phyloP scores from a whole-genome alignment of 345 rosid genomes.

The Salix caprea region DNA sequence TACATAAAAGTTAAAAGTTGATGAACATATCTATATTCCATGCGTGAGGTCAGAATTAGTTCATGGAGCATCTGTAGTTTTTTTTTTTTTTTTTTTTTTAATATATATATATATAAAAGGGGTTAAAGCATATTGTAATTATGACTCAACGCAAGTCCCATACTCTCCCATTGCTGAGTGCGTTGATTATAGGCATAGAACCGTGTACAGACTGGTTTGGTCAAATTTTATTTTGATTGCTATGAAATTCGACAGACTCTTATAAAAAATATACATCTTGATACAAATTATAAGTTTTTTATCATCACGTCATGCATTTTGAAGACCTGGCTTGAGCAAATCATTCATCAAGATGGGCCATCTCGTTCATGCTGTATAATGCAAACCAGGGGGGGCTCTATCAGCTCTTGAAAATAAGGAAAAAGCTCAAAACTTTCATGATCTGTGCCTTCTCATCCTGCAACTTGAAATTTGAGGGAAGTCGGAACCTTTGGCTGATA shows the following conservation, averaged over 20 bases:
- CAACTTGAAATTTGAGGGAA: not conserved
- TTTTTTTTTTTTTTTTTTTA: accelerated
- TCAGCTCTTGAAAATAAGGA: conserved; percentile 13
- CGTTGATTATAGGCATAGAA: not conserved
- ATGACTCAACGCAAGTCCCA: not conserved
- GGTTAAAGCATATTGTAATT: not conserved
- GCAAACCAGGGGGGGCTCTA: conserved; percentile 5
- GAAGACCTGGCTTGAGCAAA: not conserved
- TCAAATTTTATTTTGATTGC: conserved; percentile 8
- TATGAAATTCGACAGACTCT: no score
- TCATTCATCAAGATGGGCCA: conserved; percentile 16
- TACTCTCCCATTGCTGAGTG: not conserved
- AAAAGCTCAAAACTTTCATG: not conserved
- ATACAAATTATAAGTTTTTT: no score
- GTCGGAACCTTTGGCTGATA: conserved; percentile 1
- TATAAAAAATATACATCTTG: accelerated
- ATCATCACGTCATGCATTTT: accelerated
- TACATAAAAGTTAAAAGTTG: no score
- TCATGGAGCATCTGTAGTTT: no score
- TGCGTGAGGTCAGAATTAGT: no score
- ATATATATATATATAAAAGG: no score
- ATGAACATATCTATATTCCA: no score
- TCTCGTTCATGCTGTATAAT: conserved; percentile 1
- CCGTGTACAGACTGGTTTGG: conserved; percentile 18
- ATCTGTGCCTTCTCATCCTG: not conserved